Base-by-base conservation (phyloP, 23 red algal genomes). In the Gracilaria gracilis region DNA sequence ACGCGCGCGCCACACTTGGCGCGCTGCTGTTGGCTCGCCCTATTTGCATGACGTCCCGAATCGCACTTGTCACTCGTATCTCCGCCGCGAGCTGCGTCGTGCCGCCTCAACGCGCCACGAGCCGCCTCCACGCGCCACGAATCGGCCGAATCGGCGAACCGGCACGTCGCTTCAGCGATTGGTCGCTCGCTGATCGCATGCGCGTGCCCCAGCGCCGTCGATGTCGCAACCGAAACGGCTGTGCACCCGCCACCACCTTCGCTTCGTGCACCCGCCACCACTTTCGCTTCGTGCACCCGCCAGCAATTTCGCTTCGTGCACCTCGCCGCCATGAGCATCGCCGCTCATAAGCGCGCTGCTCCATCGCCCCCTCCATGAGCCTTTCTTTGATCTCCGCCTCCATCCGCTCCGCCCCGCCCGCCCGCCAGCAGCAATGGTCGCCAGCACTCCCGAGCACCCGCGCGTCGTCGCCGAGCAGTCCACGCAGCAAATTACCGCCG, bases 381-480 rank as follows among this genome's bases (percentile, higher is more conserved):
- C 24, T 24, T 24, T 27, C 2, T 4, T 8, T 32, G 2, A 27
- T 6, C 24, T 64, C 19, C 19, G 59, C 59, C 19, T 14, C 59
- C n/a, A 19, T 32, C 59, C 21, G 59, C 24, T 32, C 24, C 9
- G 25, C 17, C 0, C 24, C 24, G 57, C 57, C n/a, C 57, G 14
- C 61, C 61, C 31, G 32, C 32, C 29, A 16, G 61, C 61, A 32
- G 24, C 61, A 4, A 69, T 69, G 64, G 11, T 8, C 72, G 23
- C 72, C 15, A 42, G 50, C 23, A 11, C 72, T 15, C 40, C 72
- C 31, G 13, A 25, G 2, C 4, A 25, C 39, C 72, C 72, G 72
- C 42, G 25, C 14, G 40, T 49, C 38, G 40, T 77, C 7, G 72
- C 72, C 72, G 72, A 77, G 21, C 72, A 51, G n/a, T 34, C 72